phyloP scores from a whole-genome alignment of 345 rosid genomes.

The Populus pruinosa region DNA sequence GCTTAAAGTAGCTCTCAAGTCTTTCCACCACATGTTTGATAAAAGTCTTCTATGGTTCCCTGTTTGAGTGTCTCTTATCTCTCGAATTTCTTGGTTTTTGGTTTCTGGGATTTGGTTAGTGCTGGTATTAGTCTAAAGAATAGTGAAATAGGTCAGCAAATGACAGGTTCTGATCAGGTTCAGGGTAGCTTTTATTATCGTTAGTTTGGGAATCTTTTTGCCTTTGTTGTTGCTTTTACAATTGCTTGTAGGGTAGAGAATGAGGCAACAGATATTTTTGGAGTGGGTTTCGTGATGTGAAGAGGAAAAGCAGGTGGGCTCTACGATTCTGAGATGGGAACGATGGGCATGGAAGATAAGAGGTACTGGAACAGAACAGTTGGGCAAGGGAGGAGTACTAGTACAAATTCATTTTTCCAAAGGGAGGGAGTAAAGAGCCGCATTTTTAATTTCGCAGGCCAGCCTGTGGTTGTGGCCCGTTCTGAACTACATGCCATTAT shows the following conservation, averaged over 20 bases:
- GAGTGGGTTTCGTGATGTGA: conserved; percentile 26
- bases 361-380: conserved; percentile 39
- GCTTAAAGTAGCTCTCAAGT: conserved; percentile 80
- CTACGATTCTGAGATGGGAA: conserved; percentile 19
- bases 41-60: conserved; percentile 30
- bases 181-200: conserved; percentile 7
- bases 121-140: conserved; percentile 17
- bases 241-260: conserved; percentile 36
- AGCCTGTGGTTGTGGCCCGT: not conserved
- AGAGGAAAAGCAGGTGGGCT: conserved; percentile 30
- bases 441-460: not conserved
- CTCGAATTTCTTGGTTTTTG: conserved; percentile 28
- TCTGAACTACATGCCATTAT: not conserved
- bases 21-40: conserved; percentile 94
- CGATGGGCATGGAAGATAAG: conserved; percentile 12
- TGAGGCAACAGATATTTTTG: conserved; percentile 22
- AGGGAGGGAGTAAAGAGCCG: not conserved
- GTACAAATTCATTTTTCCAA: not conserved
- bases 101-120: conserved; percentile 35
- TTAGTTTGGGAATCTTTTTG: not conserved
- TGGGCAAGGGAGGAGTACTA: conserved; percentile 26
- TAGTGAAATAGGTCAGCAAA: conserved; percentile 41
- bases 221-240: conserved; percentile 37
- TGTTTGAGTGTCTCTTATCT: conserved; percentile 3
- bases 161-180: conserved; percentile 25